Conservation (phyloP, 2,329 filamentous ascomycete genomes). For the Ceratocystis papillata region DNA sequence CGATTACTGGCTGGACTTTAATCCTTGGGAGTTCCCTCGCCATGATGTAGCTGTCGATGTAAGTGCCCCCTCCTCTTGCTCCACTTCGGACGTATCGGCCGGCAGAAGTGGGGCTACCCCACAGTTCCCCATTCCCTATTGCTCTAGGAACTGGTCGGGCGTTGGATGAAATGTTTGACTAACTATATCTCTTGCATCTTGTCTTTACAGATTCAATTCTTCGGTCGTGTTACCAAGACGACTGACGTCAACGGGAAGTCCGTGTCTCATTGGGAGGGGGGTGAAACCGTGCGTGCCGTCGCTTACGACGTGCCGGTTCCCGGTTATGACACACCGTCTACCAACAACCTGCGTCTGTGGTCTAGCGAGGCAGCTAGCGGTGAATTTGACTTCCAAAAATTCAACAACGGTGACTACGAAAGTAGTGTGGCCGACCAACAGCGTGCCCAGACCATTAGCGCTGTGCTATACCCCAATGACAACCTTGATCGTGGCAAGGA, state of each 20-base stretch:
- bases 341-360: constrained; percentile 95
- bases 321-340: constrained; percentile 77
- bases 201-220: constrained; percentile 67
- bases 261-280: constrained; percentile 72
- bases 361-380: constrained; percentile 94
- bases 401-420: constrained; percentile 97
- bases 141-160: too few relatives aligned
- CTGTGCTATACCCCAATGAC: constrained; percentile 94
- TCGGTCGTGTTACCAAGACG: constrained; percentile 68
- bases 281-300: constrained; percentile 82
- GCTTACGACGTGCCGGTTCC: constrained; percentile 91
- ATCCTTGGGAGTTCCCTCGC: constrained; percentile 95
- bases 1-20: constrained; percentile 98
- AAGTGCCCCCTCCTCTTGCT: constrained; percentile 29
- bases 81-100: not conserved
- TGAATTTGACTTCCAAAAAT: constrained; percentile 99
- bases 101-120: not conserved
- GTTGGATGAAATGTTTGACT: not conserved
- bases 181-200: not conserved
- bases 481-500: constrained; percentile 95
- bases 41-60: constrained; percentile 89
- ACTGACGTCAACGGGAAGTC: constrained; percentile 66
- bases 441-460: constrained; percentile 96
- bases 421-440: constrained; percentile 97
- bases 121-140: not conserved